A percentile compares a stretch with the other conserved stretches of the same genome.
Conservation (phyloP, 805 yeast genomes). For the Komagataella ulmi region DNA sequence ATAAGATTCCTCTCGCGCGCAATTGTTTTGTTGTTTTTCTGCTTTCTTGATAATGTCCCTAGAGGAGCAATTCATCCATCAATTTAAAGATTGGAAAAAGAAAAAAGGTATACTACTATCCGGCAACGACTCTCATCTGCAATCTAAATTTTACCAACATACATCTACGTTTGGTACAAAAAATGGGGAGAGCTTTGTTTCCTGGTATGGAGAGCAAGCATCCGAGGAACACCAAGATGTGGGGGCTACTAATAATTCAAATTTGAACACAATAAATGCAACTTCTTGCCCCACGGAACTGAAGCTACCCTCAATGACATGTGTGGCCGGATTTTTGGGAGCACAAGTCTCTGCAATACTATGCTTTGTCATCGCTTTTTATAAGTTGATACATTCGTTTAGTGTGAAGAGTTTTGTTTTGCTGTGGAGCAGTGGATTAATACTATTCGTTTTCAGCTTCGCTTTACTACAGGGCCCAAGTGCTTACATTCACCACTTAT, state of each 20-base stretch:
- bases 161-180: not conserved
- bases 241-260: not conserved
- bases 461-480: constrained; percentile 89
- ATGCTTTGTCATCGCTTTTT: constrained; percentile 72
- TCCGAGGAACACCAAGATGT: not conserved
- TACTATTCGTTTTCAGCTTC: constrained; percentile 77
- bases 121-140: not conserved
- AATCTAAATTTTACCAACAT: not conserved
- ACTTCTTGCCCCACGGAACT: not conserved
- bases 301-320: not conserved
- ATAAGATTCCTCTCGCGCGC: not conserved
- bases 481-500: constrained; percentile 61
- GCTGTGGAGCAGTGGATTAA: constrained; percentile 84
- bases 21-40: too few species aligned
- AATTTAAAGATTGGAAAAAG: not conserved
- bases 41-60: not conserved
- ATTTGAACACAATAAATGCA: not conserved
- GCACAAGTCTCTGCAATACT: constrained; percentile 46
- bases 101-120: not conserved
- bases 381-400: constrained; percentile 71
- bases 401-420: constrained; percentile 87
- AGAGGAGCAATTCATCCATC: not conserved
- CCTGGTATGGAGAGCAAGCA: not conserved
- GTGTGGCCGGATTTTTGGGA: not conserved
- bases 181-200: not conserved